These are phyloP conservation scores for Amylocystis lapponica DNA, from an alignment of 768 basidiomycete genomes.

Conservation along the genomic window DNA sequence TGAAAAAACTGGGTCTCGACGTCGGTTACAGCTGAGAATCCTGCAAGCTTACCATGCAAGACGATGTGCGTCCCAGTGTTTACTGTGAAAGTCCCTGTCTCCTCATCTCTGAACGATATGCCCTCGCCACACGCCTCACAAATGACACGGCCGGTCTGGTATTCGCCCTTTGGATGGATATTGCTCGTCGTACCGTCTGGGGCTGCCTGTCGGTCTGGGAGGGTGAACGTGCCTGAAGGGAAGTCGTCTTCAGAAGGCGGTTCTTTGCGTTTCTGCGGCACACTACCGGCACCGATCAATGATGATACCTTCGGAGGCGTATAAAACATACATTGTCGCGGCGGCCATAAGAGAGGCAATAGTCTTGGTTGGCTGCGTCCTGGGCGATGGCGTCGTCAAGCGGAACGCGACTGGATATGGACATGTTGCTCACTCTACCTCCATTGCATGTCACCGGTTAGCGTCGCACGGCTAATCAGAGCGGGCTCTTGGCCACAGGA, in stretches of 20 bases:
- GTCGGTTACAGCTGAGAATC: neutral
- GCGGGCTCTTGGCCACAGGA: neutral
- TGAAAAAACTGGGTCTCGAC: no score
- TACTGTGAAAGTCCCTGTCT: conserved; percentile 58
- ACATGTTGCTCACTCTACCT: conserved; percentile 18
- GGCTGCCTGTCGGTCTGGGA: conserved; percentile 1
- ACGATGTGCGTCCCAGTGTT: conserved; percentile 65
- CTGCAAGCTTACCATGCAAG: conserved; percentile 42
- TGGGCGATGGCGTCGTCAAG: neutral
- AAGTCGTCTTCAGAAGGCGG: conserved; percentile 17
- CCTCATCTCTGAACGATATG: conserved; percentile 64
- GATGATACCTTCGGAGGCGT: neutral
- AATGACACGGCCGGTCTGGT: conserved; percentile 57
- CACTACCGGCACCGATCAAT: conserved; percentile 15
- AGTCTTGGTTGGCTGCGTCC: conserved; percentile 6
- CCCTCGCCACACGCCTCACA: conserved; percentile 59
- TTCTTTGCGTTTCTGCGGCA: conserved; percentile 36
- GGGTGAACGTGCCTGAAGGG: conserved; percentile 3
- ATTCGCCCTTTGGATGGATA: conserved; percentile 39
- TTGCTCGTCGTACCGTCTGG: conserved; percentile 3
- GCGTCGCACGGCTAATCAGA: no score
- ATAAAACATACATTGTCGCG: conserved; percentile 2
- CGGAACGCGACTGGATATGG: no score
- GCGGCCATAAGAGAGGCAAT: conserved; percentile 14
- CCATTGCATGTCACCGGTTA: conserved; percentile 6